phyloP scores from a whole-genome alignment of 1,139 yeast genomes.

The Yamadazyma mexicana region DNA sequence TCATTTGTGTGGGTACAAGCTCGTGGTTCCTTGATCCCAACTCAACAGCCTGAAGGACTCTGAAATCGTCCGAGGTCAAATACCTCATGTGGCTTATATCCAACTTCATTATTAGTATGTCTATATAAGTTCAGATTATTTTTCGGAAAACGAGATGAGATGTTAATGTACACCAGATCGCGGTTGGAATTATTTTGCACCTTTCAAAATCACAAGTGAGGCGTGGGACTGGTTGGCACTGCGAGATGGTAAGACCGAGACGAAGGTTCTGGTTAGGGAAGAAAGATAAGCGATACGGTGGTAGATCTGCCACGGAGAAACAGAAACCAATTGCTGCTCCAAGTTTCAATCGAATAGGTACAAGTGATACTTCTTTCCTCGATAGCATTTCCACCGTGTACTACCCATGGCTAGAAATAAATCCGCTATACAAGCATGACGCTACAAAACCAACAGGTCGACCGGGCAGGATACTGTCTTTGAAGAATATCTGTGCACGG shows the following conservation, averaged over 20 bases:
- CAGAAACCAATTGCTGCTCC: neutral
- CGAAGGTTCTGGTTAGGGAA: slow-evolving; percentile 1
- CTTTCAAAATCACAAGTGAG: too few relatives aligned
- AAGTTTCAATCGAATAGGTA: slow-evolving; percentile 5
- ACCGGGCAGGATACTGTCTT: slow-evolving; percentile 9
- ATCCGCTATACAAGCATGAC: slow-evolving; percentile 9
- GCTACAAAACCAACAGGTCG: slow-evolving; percentile 5
- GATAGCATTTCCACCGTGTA: slow-evolving; percentile 17
- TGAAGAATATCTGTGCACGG: slow-evolving; percentile 24
- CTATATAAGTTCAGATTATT: neutral
- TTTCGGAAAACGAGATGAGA: slow-evolving; percentile 1
- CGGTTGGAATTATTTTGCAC: too few relatives aligned
- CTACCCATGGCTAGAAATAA: slow-evolving; percentile 20
- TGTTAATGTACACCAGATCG: neutral
- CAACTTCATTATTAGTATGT: slow-evolving; percentile 62
- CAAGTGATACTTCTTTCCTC: slow-evolving; percentile 12
- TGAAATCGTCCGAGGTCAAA: slow-evolving; percentile 84
- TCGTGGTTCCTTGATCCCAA: slow-evolving; percentile 92
- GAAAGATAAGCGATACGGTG: slow-evolving; percentile 4
- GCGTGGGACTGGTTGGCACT: neutral
- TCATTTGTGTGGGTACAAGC: slow-evolving; percentile 85
- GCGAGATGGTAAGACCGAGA: neutral
- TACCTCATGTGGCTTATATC: slow-evolving; percentile 94
- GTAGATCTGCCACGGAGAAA: neutral
- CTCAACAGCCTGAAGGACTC: slow-evolving; percentile 86